These are phyloP conservation scores for Lachnellula hyalina DNA, from an alignment of 2,329 filamentous ascomycete genomes.

Conservation along the genomic window DNA sequence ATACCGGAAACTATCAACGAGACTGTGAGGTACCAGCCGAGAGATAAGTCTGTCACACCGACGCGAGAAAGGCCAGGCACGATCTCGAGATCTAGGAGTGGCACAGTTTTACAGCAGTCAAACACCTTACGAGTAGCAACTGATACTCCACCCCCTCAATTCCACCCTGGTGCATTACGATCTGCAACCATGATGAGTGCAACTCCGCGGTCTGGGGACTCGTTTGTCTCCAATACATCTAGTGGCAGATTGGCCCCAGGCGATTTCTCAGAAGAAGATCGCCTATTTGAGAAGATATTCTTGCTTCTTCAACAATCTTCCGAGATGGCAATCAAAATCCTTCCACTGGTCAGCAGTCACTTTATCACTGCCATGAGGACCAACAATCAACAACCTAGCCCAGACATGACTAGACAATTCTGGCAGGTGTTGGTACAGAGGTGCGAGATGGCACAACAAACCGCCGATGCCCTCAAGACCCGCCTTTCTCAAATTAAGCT, in stretches of 20 bases:
- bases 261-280: constrained; percentile 71
- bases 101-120: constrained; percentile 30
- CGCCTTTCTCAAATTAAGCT: constrained; percentile 76
- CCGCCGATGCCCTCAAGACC: constrained; percentile 66
- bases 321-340: constrained; percentile 64
- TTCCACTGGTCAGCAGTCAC: constrained; percentile 66
- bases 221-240: constrained; percentile 51
- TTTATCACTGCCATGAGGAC: constrained; percentile 59
- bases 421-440: constrained; percentile 69
- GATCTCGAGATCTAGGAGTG: constrained; percentile 29
- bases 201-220: constrained; percentile 81
- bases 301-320: constrained; percentile 68
- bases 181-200: constrained; percentile 43
- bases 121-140: constrained; percentile 48
- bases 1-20: constrained; percentile 29
- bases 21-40: constrained; percentile 46
- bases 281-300: constrained; percentile 77
- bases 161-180: constrained; percentile 45
- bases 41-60: constrained; percentile 49
- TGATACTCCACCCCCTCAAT: constrained; percentile 45
- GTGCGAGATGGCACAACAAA: constrained; percentile 64
- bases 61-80: constrained; percentile 43
- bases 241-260: constrained; percentile 29
- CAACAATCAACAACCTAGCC: constrained; percentile 54
- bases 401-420: constrained; percentile 55